Base-by-base conservation (phyloP, 2,329 filamentous ascomycete species). In the Sclerotinia borealis region DNA sequence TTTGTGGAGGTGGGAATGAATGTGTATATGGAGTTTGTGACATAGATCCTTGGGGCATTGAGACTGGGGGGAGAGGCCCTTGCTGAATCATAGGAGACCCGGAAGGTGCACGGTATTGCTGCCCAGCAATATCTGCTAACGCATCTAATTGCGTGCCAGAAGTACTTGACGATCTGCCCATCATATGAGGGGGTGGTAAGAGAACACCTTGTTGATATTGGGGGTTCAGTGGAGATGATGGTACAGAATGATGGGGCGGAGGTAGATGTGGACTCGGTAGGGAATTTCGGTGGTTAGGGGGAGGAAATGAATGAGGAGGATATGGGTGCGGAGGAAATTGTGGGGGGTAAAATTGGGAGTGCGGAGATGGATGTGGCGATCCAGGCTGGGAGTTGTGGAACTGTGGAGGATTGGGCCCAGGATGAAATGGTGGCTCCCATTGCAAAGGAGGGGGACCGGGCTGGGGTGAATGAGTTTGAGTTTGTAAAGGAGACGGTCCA, bases 61-160 rank as follows among this genome's bases (percentile, higher is more conserved):
- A 59, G 19, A 59, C 55, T 17, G 55, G 55, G 37, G 55, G 55
- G 39, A 66, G 37, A 15, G 54, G 63, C 19, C 66, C 67, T 63
- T 71, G 73, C 27, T 70, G 71, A 45, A 68, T 63, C 55, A 67
- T 65, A 22, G 71, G 70, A 50, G 73, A 70, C 49, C 66, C 65
- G 47, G 72, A 68, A 56, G 64, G 52, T 45, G 70, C 65, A 54
- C 73, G 72, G 61, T 72, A 71, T 58, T 74, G 72, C 62, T 74
- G 71, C 3, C 72, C 72, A 31, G 73, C 71, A 41, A 69, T 60
- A 65, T 75, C 72, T 10, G 73, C 70, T 51, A 74, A 65, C 48
- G 69, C 63, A 66, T 74, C 72, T 19, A 72, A 60, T 29, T 68
- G 70, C 63, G 70, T 68, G 22, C 65, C 67, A 34, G 71, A 68